Conservation (phyloP, 305 asterid species). For the Caryopteris hybrid region DNA sequence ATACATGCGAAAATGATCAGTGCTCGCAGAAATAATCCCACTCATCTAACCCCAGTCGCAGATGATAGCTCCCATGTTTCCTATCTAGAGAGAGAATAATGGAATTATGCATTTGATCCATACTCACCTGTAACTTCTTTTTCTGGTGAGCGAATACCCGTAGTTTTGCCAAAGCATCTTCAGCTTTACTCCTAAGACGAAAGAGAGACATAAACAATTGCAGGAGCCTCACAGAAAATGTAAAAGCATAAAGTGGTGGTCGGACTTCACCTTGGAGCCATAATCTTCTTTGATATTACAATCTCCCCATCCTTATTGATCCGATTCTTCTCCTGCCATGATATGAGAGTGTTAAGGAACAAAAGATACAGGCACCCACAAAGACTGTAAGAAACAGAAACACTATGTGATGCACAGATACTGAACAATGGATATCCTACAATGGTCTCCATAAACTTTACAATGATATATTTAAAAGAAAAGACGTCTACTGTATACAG, state of each 20-base stretch:
- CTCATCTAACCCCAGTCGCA: background rate
- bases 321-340: conserved; percentile 70
- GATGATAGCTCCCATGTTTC: background rate
- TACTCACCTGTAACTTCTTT: conserved; percentile 44
- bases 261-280: conserved; percentile 66
- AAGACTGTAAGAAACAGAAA: background rate
- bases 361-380: background rate
- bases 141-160: conserved; percentile 55
- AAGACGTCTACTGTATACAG: too few relatives aligned
- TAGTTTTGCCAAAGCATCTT: conserved; percentile 75
- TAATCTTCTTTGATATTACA: conserved; percentile 75
- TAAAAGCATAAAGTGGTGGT: conserved; percentile 13
- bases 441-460: too few relatives aligned
- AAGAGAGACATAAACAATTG: conserved; percentile 12
- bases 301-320: too few relatives aligned
- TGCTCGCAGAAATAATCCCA: background rate
- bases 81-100: background rate
- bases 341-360: background rate
- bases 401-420: too few relatives aligned
- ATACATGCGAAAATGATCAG: conserved; percentile 12
- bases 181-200: conserved; percentile 55
- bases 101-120: conserved; percentile 7
- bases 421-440: too few relatives aligned
- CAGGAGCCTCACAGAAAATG: background rate
- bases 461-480: too few relatives aligned